These are phyloP conservation scores for Tylopilus vinaceipallidus DNA, from an alignment of 768 basidiomycete species.

Conservation along the genomic window DNA sequence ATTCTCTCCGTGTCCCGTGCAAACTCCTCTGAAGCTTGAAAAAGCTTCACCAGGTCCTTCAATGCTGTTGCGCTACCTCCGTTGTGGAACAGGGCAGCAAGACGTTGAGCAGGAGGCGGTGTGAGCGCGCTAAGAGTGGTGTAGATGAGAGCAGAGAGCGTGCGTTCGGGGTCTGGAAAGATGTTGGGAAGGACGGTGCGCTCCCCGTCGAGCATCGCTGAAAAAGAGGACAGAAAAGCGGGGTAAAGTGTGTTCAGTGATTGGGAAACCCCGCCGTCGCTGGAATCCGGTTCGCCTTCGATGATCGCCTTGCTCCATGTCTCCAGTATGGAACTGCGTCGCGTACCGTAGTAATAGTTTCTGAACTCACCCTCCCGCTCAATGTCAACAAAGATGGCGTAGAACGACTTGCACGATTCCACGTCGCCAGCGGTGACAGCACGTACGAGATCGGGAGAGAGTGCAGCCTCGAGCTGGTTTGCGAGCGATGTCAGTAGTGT, in stretches of 20 bases:
- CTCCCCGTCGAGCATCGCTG: conserved; percentile 66
- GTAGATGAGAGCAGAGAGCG: conserved; percentile 79
- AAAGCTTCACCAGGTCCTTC: conserved; percentile 65
- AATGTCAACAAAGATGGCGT: conserved; percentile 85
- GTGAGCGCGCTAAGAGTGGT: conserved; percentile 76
- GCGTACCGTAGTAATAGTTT: conserved; percentile 90
- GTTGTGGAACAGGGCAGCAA: conserved; percentile 65
- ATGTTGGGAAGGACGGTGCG: conserved; percentile 73
- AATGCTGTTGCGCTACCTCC: conserved; percentile 59
- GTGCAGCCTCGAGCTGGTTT: conserved; percentile 91
- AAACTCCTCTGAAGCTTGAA: conserved; percentile 81
- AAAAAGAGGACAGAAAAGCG: conserved; percentile 70
- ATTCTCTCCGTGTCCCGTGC: conserved; percentile 69
- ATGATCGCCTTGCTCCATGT: conserved; percentile 67
- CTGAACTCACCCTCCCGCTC: conserved; percentile 91
- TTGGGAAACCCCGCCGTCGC: conserved; percentile 35
- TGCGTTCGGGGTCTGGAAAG: conserved; percentile 79
- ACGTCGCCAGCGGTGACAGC: conserved; percentile 82
- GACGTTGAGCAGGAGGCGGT: conserved; percentile 78
- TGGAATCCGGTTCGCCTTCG: conserved; percentile 18
- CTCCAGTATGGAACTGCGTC: conserved; percentile 60
- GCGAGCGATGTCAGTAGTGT: conserved; percentile 88
- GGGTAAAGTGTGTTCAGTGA: conserved; percentile 67
- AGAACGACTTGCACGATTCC: conserved; percentile 72
- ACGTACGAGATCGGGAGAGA: conserved; percentile 86